Conservation (phyloP, 306 rosid genomes). For the Begonia masoniana region DNA sequence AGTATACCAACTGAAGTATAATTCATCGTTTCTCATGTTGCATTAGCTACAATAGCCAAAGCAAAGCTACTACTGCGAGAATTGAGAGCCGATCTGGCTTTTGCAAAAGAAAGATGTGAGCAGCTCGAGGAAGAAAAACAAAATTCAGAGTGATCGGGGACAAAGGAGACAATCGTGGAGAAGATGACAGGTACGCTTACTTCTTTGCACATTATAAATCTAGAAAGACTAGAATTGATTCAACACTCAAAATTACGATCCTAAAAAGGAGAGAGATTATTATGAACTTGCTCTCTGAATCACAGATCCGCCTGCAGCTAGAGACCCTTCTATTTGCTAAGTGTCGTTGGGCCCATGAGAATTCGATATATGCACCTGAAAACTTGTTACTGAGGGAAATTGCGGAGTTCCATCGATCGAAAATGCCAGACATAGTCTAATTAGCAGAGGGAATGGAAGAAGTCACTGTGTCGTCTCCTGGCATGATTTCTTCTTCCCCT, state of each 20-base stretch:
- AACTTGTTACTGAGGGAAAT: constrained; percentile 89
- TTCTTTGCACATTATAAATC: no score
- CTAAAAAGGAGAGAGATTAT: background rate
- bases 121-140: constrained; percentile 96
- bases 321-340: constrained; percentile 91
- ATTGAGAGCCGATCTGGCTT: constrained; percentile 79
- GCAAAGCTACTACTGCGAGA: constrained; percentile 89
- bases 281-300: constrained; percentile 4
- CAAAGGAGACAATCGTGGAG: constrained; percentile 60
- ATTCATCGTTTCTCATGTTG: constrained; percentile 41
- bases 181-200: constrained; percentile 66
- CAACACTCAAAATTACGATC: background rate
- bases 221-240: no score
- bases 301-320: constrained; percentile 73
- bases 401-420: constrained; percentile 90
- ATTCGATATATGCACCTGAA: constrained; percentile 73
- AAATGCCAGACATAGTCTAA: constrained; percentile 84
- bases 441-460: constrained; percentile 82
- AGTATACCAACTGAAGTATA: no score
- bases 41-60: constrained; percentile 97
- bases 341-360: constrained; percentile 75
- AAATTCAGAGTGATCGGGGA: constrained; percentile 57
- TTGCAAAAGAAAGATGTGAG: constrained; percentile 78
- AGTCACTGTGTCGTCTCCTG: constrained; percentile 36
- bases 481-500: constrained; percentile 32